Evolutionary conservation across 345 rosid genomes (phyloP), one percentile per base, ranked within the genome.

Genomic region (Ricinus communis): DNA sequence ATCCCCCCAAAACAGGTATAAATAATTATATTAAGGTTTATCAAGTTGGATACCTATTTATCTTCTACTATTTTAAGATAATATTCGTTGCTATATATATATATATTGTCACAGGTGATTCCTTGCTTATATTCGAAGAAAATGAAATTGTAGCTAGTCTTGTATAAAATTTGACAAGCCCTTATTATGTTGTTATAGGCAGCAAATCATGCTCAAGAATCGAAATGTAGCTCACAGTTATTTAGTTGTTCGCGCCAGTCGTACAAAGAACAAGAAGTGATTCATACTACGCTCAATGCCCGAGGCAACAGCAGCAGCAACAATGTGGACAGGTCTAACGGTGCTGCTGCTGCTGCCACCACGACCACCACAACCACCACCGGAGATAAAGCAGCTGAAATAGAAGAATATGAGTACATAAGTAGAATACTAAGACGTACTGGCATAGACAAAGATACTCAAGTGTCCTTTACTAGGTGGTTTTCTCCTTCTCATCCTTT

Each of bases 401-500:
- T 49, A 59, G 63, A 14, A 9, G 75, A 68, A 61, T 45, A 74
- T 16, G 91, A 88, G 74, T 94, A 91, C 87, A 71, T 90, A 31
- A 76, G 85, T 21, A 78, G 81, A 73, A 82, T 86, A 22, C 81
- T 91, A 56, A 74, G 79, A 71, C 67, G 89, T 74, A 79, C 84
- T 0, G 89, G 91, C 22, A 65, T 86, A 62, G 85, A 83, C 62
- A 85, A 81, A 68, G 80, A 81, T 51, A 78, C 87, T 40, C 84
- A 82, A 12, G 74, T 84, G 45, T 79, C 93, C 49, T 86, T 74
- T 65, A 74, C 76, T 0, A 65, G 79, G 31, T 84, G 89, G 88
- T 85, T 87, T 81, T 88, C 97, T 63, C 85, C 89, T 22, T 77
- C 94, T 1, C 89, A 83, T 30, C 90, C 93, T 13, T 74, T 91